A percentile compares a stretch with the other conserved stretches of the same genome.
These are phyloP conservation scores for Aspergillus ruber DNA, from an alignment of 2,329 filamentous ascomycete genomes.

Conservation along the genomic window DNA sequence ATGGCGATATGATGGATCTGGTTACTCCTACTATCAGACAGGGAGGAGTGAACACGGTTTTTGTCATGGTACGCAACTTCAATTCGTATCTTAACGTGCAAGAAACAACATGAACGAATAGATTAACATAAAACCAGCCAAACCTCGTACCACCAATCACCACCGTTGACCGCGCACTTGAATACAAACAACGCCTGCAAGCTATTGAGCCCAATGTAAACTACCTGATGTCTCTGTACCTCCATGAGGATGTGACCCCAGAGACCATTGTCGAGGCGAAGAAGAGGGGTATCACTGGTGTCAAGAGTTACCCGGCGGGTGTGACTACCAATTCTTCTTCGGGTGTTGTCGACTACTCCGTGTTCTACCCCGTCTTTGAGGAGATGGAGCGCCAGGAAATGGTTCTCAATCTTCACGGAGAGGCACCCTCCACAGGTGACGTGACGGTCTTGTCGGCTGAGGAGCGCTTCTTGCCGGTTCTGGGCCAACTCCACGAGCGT, in stretches of 20 bases:
- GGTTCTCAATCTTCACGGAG: conserved; percentile 90
- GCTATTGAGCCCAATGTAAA: conserved; percentile 56
- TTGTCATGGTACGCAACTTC: conserved; percentile 41
- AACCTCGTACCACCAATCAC: conserved; percentile 61
- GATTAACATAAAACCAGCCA: conserved; percentile 41
- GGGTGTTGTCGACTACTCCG: conserved; percentile 40
- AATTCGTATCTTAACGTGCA: neutral
- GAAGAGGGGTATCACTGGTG: conserved; percentile 64
- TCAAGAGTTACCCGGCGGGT: conserved; percentile 39
- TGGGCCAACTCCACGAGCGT: conserved; percentile 62
- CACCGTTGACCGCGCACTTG: conserved; percentile 56
- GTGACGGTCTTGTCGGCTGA: conserved; percentile 63
- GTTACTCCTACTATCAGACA: conserved; percentile 50
- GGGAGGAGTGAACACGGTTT: conserved; percentile 61
- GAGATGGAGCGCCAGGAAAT: conserved; percentile 80
- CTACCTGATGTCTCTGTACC: conserved; percentile 69
- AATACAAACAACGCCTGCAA: conserved; percentile 58
- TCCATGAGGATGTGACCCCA: conserved; percentile 59
- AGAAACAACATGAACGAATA: conserved; percentile 2
- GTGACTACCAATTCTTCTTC: conserved; percentile 54
- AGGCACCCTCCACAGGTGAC: conserved; percentile 39
- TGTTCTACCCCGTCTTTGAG: conserved; percentile 60
- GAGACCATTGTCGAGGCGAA: conserved; percentile 68
- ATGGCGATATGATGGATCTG: conserved; percentile 57
- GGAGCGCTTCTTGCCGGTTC: conserved; percentile 71